Conservation (phyloP, 306 rosid species). For the Dalbergia oliveri region DNA sequence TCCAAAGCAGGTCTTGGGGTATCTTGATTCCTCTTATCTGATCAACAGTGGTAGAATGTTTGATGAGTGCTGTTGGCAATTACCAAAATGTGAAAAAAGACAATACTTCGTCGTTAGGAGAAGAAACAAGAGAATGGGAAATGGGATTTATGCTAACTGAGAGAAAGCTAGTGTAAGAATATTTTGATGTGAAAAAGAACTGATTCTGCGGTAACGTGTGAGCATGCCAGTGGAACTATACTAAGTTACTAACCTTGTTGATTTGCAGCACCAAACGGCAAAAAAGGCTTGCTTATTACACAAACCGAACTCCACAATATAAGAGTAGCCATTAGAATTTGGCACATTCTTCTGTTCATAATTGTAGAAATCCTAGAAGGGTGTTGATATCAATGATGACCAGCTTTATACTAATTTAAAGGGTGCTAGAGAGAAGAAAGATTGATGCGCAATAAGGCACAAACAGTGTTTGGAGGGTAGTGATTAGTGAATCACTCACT, state of each 20-base stretch:
- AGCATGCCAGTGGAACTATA: neutral
- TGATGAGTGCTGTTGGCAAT: slow-evolving; percentile 27
- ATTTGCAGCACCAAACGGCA: slow-evolving; percentile 37
- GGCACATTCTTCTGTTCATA: slow-evolving; percentile 42
- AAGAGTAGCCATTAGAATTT: slow-evolving; percentile 41
- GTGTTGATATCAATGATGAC: slow-evolving; percentile 18
- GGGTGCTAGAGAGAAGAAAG: neutral
- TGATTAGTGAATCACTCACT: slow-evolving; percentile 25
- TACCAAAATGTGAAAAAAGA: slow-evolving; percentile 38
- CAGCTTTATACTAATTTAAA: neutral
- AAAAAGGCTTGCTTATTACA: slow-evolving; percentile 20
- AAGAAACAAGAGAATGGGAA: neutral
- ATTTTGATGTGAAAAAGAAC: slow-evolving; percentile 17
- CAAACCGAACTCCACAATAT: slow-evolving; percentile 26
- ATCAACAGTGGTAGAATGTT: slow-evolving; percentile 27
- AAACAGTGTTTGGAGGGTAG: neutral
- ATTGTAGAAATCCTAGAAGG: slow-evolving; percentile 17
- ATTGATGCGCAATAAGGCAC: neutral
- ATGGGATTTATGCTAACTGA: slow-evolving; percentile 25
- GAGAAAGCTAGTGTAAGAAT: neutral
- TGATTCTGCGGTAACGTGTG: slow-evolving; percentile 8
- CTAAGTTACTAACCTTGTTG: slow-evolving; percentile 48
- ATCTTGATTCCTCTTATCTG: slow-evolving; percentile 32
- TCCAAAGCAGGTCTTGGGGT: slow-evolving; percentile 29
- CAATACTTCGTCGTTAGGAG: neutral